Evolutionary conservation across 371 early-diverging fungal species (phyloP), one percentile per base, ranked within the genome.

Genomic region (Blakeslea trispora): DNA sequence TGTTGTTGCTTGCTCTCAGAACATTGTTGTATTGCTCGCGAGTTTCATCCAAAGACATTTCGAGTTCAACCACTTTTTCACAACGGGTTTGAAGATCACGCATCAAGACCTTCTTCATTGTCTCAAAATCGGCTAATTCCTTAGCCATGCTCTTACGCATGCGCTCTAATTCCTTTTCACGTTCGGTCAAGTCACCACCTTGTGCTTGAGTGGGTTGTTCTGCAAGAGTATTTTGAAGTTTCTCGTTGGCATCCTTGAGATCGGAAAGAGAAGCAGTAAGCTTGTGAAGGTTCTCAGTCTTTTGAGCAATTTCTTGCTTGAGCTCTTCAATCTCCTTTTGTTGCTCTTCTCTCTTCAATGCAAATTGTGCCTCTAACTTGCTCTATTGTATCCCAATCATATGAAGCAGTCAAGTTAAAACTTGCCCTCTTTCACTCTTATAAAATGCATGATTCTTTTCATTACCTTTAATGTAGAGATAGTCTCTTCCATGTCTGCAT

Each of bases 51-150:
- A 97, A 75, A 0, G 91, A 85, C 73, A 96, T 90, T 71, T 97
- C 97, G 14, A 97, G 86, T 75, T 97, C 96, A 21, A 96, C 94
- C 9, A 77, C 92, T 77, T 91, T 92, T 67, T 98, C 96, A 77
- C 96, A 96, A 24, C 96, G 88, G 74, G 90, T 89, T 72, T 96
- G 95, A 23, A 98, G 84, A 63, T 97, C 97, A 22, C 92, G 85
- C 96, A 96, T 94, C 59, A 98, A 75, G 19, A 91, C 90, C 82
- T 95, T 93, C 82, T 95, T 95, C 94, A 95, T 95, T 52, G 90
- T 85, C 55, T 96, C 97, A 79, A 95, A 96, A 57, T 98, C 96
- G 17, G 86, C 79, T 40, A 96, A 81, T 62, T 96, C 93, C 69
- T 93, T 88, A 7, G 90, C 73, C 95, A 96, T 94, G 6, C 85